Conservation (phyloP, 805 yeast species). For the Saturnispora diversa region DNA sequence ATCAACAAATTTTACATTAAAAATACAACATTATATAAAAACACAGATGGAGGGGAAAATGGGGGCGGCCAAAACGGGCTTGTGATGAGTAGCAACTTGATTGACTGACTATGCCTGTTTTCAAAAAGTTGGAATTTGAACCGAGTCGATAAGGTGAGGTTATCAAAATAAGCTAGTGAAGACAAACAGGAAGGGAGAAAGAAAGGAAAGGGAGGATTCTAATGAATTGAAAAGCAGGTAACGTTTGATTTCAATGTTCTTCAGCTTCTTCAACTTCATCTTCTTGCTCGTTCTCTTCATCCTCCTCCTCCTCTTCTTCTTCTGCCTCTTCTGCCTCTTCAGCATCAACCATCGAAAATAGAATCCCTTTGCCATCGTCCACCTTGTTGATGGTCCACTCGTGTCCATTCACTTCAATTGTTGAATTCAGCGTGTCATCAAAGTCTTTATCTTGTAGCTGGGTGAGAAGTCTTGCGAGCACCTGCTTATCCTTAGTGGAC, state of each 20-base stretch:
- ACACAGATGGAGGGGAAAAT: neutral
- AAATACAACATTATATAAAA: slow-evolving; percentile 1
- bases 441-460: slow-evolving; percentile 1
- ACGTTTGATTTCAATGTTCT: too few relatives aligned
- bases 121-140: too few relatives aligned
- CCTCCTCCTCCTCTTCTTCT: neutral
- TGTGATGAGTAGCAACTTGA: too few relatives aligned
- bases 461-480: slow-evolving; percentile 1
- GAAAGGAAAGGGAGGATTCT: too few relatives aligned
- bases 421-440: neutral
- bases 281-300: slow-evolving; percentile 1
- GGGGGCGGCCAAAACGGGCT: neutral
- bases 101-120: too few relatives aligned
- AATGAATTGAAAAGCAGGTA: too few relatives aligned
- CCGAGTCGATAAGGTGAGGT: too few relatives aligned
- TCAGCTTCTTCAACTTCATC: neutral
- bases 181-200: neutral
- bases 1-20: slow-evolving; percentile 1
- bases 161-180: too few relatives aligned
- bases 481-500: slow-evolving; percentile 3
- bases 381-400: slow-evolving; percentile 6
- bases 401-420: slow-evolving; percentile 2
- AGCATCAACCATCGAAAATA: slow-evolving; percentile 3
- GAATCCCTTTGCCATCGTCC: slow-evolving; percentile 2
- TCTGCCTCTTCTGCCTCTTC: neutral